Percentiles rank a stretch among this genome's conserved stretches.
These are phyloP conservation scores for Colletotrichum cordylinicola DNA, from an alignment of 2,329 filamentous ascomycete genomes.

Conservation along the genomic window DNA sequence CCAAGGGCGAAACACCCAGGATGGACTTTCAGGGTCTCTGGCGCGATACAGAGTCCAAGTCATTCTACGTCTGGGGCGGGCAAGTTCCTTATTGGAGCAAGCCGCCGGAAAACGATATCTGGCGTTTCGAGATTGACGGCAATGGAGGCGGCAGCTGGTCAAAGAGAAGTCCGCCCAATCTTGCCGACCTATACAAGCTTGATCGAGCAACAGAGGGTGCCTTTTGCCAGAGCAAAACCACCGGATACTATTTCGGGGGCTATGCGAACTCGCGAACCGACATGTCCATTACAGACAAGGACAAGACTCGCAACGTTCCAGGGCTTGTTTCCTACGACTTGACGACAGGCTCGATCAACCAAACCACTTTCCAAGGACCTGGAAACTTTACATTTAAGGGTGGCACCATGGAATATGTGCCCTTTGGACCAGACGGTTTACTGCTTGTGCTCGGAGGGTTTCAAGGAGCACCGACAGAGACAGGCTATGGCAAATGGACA, in stretches of 20 bases:
- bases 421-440: constrained; percentile 38
- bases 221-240: constrained; percentile 27
- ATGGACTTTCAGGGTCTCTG: constrained; percentile 36
- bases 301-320: constrained; percentile 20
- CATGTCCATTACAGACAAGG: constrained; percentile 22
- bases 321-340: constrained; percentile 39
- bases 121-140: constrained; percentile 36
- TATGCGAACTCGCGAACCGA: constrained; percentile 29
- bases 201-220: constrained; percentile 34
- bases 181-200: constrained; percentile 39
- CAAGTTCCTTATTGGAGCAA: constrained; percentile 24
- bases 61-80: constrained; percentile 41
- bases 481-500: constrained; percentile 19
- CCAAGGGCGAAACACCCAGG: constrained; percentile 30
- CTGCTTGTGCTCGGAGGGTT: constrained; percentile 37
- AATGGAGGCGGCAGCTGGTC: constrained; percentile 37
- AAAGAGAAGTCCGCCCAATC: constrained; percentile 26
- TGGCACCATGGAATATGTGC: constrained; percentile 34
- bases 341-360: constrained; percentile 33
- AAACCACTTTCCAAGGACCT: constrained; percentile 25
- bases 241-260: constrained; percentile 38
- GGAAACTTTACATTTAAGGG: constrained; percentile 29
- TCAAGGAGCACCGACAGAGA: constrained; percentile 27
- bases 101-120: constrained; percentile 31
- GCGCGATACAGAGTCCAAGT: constrained; percentile 31